These are phyloP conservation scores for Starmerella scarabaei DNA, from an alignment of 805 yeast species.

Conservation along the genomic window DNA sequence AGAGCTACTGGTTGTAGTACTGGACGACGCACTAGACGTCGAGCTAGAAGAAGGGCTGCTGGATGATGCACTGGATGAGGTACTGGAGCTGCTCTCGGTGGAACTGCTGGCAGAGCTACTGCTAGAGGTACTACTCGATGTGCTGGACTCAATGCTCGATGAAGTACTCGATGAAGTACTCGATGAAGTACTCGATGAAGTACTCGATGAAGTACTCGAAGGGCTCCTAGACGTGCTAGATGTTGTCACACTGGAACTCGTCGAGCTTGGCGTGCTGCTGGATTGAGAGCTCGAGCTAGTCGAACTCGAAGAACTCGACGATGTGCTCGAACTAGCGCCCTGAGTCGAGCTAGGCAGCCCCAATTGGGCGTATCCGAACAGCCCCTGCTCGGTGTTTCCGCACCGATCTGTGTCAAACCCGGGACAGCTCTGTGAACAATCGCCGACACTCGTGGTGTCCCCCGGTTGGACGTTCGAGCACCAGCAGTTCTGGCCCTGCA, in stretches of 20 bases:
- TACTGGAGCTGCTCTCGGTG: too few species aligned
- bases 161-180: conserved; percentile 2
- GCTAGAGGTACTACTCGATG: not conserved
- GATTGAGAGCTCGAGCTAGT: conserved; percentile 15
- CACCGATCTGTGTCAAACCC: conserved; percentile 36
- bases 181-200: not conserved
- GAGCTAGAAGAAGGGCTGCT: not conserved
- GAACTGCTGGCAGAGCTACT: not conserved
- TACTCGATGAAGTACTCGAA: not conserved
- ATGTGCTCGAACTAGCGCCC: conserved; percentile 11
- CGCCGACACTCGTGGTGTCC: conserved; percentile 26
- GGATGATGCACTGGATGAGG: not conserved
- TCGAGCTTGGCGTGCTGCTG: conserved; percentile 10
- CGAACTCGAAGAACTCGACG: conserved; percentile 12
- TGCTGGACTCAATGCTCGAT: not conserved
- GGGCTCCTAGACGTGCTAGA: conserved; percentile 2
- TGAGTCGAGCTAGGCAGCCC: conserved; percentile 27
- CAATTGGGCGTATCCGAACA: conserved; percentile 43
- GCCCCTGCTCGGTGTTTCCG: conserved; percentile 32
- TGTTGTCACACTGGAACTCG: conserved; percentile 5
- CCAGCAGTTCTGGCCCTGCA: conserved; percentile 45
- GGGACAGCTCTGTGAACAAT: conserved; percentile 33
- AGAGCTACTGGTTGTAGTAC: not conserved
- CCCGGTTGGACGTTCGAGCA: conserved; percentile 44
- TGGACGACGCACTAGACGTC: not conserved